Evolutionary conservation across 2,329 filamentous ascomycete species (phyloP), one percentile per base, ranked within the genome.

Genomic region (Cryphonectria carpinicola): DNA sequence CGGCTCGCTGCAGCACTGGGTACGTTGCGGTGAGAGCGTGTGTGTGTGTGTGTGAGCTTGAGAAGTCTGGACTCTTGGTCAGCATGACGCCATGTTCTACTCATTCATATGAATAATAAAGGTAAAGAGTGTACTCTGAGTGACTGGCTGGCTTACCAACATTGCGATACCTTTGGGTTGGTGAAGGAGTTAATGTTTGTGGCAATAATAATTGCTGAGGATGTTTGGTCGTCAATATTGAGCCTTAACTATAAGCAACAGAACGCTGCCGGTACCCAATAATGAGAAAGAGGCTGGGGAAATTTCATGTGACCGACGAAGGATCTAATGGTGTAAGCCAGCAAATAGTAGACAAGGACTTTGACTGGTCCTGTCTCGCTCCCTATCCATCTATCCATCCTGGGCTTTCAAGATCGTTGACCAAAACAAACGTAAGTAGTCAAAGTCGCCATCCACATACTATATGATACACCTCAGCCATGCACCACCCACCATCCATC

Each of bases 1-100:
- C 65, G 32, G 65, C 28, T 70, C 32, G 22, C 46, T 32, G 54
- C 28, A 35, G 54, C 28, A 32, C 32, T 3, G 32, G 32, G 32
- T 3, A 49, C 67, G 11, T 28, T 14, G 60, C 54, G 49, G 61
- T 52, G 63, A 58, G 60, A 32, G 46, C 35, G 56, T 32, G 22
- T 39, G 35, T 49, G 46, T 46, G 13, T 39, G 39, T 41, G 39
- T n/a, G n/a, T n/a, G 37, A 10, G 37, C 37, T 19, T 49, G 19
- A 49, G 35, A 39, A 35, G 19, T 35, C 68, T 72, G 25, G 4
- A 43, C 7, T 39, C n/a, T 39, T 56, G 54, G 68, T 72, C 68
- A 72, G 68, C 64, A 39, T 37, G 60, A 32, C 13, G 1, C 22
- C 46, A 19, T 7, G 19, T 49, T 56, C 52, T 56, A 7, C 2